Base-by-base conservation (phyloP, 495 filamentous ascomycete species). In the Amorphotheca resinae region DNA sequence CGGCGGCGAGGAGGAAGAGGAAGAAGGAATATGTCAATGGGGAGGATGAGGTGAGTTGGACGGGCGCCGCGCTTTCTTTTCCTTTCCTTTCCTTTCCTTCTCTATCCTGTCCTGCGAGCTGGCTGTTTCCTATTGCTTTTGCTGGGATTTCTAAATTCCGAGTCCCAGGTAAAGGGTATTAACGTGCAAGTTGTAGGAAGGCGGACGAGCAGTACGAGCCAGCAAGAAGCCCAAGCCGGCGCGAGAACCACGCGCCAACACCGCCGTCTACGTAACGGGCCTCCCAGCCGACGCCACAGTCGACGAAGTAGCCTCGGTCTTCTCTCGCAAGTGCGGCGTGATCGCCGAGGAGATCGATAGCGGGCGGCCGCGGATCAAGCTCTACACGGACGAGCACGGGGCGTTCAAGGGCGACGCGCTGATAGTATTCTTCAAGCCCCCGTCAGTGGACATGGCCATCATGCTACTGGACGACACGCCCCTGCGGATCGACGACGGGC, bases 281-380 rank as follows among this genome's bases (percentile, higher is more conserved):
- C 74, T 99, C 3, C 93, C 93, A 1, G 61, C 67, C 14, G 84
- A 96, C 54, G 79, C 71, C 15, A 78, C 77, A 0, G 66, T 79
- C 16, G 78, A 87, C 6, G 93, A 99, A 59, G 76, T 98, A 17
- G 69, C 75, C 44, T 70, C 83, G 9, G 70, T 82, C 20, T 99
- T 99, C 68, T 84, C 80, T 37, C 75, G 78, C 48, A 80, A 78
- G 49, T 94, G 76, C 59, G 93, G 93, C 36, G 80, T 98, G 50
- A 93, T 98, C 49, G 87, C 89, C 34, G 84, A 94, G 62, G 84
- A 89, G 59, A 87, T 91, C 49, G 91, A 96, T 53, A 80, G 70
- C 48, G 81, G 83, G 38, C 71, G 75, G 26, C 83, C 82, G 11
- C 82, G 93, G 33, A 84, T 99, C 64, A 95, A 94, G 64, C 76